Base-by-base conservation (phyloP, 2,329 filamentous ascomycete genomes). In the Hypoxylon sp. region DNA sequence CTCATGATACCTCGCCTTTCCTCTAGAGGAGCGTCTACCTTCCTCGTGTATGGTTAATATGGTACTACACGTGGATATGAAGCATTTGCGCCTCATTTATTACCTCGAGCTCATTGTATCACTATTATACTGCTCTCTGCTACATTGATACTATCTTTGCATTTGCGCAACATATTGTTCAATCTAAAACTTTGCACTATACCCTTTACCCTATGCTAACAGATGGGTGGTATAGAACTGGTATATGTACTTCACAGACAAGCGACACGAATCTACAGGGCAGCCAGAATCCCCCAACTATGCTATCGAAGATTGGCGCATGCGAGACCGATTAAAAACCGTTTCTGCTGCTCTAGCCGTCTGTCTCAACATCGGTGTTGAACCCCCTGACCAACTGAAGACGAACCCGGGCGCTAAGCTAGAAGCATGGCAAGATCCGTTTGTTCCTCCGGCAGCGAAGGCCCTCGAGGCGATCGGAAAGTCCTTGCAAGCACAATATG, bases 221-320 rank as follows among this genome's bases (percentile, higher is more conserved):
- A n/a, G n/a, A n/a, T n/a, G n/a, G n/a, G n/a, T n/a, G n/a, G n/a
- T 54, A 46, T 72, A 96, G 89, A 95, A 91, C 62, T 99, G 96
- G 84, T 97, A 96, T 77, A 97, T 97, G 93, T 99, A 99, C 74
- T 99, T 90, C 72, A 97, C 93, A 58, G 94, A 99, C 73, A 97
- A 97, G 73, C 88, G 93, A 43, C 94, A 99, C 73, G 94, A 97
- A 70, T 94, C 91, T 15, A 93, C 91, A 25, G 94, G 91, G 15
- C 91, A 92, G 61, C 90, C 91, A 11, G 90, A 91, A 68, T 81
- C 84, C 42, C 80, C 79, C 12, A 71, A 75, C 17, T 83, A 82
- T 61, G 78, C 84, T 57, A 75, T 96, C 4, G 89, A 96, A 68
- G 94, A 97, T 70, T 99, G 94, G 94, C 88, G 94, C 51, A 97